Base-by-base conservation (phyloP, 2,329 filamentous ascomycete species). In the Aureobasidium sp. region DNA sequence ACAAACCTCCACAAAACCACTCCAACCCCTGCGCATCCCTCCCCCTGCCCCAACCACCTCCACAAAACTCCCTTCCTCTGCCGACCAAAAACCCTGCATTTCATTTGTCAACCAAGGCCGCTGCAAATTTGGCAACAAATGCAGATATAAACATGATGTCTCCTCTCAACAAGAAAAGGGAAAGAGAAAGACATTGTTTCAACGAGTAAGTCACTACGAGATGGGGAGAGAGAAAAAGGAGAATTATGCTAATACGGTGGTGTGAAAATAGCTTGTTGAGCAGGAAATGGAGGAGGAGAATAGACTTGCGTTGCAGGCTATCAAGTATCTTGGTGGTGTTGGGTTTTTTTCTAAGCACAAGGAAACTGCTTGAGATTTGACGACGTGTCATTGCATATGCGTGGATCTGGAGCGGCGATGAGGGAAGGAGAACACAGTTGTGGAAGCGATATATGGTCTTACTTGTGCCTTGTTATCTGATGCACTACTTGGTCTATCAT, bases 251-350 rank as follows among this genome's bases (percentile, higher is more conserved):
- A 36, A 63, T 42, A 1, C 27, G 29, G n/a, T n/a, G n/a, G n/a
- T n/a, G n/a, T n/a, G n/a, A n/a, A 8, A 16, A 27, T 34, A 63
- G 48, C 63, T 75, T 48, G 69, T 79, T 11, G 77, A 79, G 63
- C 77, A 79, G 60, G 77, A 81, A 65, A 67, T 74, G 58, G 71
- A 74, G 25, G 73, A 74, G 61, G 72, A 75, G 49, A 74, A 78
- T 64, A 67, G 70, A 49, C 58, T 77, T 60, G 75, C 75, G 13
- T 66, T 80, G 49, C 70, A 75, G 58, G 76, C 77, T 3, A 78
- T 80, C 66, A 79, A 78, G 66, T 74, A 75, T 65, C 68, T 80
- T 9, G 78, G 78, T 3, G 71, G 72, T 42, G 66, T 72, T 37
- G 76, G 76, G 0, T 75, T 78, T 63, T 70, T 80, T n/a, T 52